Base-by-base conservation (phyloP, 805 yeast species). In the Wickerhamiella australiensis region DNA sequence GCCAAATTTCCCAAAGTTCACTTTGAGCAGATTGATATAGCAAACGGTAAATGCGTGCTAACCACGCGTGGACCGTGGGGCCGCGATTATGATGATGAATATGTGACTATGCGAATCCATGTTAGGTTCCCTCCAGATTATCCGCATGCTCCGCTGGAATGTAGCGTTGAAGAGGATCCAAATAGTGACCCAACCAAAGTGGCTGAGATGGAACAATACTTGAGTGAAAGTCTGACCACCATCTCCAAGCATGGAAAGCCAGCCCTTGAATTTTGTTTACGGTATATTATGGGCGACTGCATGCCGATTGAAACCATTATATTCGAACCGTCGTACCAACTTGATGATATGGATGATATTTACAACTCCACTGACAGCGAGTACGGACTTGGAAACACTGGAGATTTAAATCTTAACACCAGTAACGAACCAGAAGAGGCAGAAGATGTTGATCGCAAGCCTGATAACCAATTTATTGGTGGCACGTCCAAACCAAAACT, bases 1-100 rank as follows among this genome's bases (percentile, higher is more conserved):
- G 87, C 82, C 57, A 85, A 84, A 57, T 87, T 88, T 61, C 95
- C 96, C 0, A 85, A 82, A 56, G 74, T 92, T 2, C 68, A 80
- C 1, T 87, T 92, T 62, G 97, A 90, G 60, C 79, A 79, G 56
- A 87, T 92, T 5, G 80, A 92, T 1, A 94, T 90, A 0, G 78
- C 94, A 0, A 82, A 94, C 0, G 96, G 97, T 37, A 78, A 73
- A 26, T 68, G 88, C 50, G 77, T 79, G 2, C 64, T 92, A 11
- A 79, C 94, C n/a, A 64, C 92, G 47, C 75, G 79, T 54, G 96
- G 96, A 0, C 85, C 86, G 0, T 80, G 87, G 85, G 72, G 76
- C 0, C 59, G 38, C 22, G 37, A 31, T 25, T 23, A 12, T 12
- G 77, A 73, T 18, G 70, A 65, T 29, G 68, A 65, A 18, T 62